Base-by-base conservation (phyloP, 352 stramenopile species). In the Nothophytophthora sp. region DNA sequence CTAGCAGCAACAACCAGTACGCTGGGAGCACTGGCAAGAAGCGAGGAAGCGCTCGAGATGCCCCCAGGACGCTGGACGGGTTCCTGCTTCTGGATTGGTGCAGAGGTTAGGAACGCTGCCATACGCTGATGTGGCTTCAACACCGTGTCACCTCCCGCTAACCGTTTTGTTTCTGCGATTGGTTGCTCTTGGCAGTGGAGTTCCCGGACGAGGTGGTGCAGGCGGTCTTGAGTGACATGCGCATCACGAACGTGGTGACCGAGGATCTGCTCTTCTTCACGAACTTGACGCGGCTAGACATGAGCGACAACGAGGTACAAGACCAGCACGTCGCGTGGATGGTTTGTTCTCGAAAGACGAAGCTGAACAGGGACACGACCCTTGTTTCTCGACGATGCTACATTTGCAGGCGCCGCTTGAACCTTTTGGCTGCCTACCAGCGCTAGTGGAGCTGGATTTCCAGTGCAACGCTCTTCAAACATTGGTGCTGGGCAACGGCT, bases 301-400 rank as follows among this genome's bases (percentile, higher is more conserved):
- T 93, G 67, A 91, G 82, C 51, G 82, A 93, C 64, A 93, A 93
- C 42, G 76, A 93, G 65, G 76, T 87, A n/a, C n/a, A n/a, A n/a
- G n/a, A n/a, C n/a, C n/a, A n/a, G n/a, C n/a, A n/a, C n/a, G n/a
- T 36, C 20, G 44, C 25, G 29, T 34, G 12, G 9, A 20, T 39
- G 20, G n/a, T 37, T 16, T 28, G 39, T 4, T 7, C 15, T 43
- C 9, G 3, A 4, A 37, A n/a, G 3, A 33, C 3, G 3, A 33
- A 11, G n/a, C 7, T 48, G 19, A 53, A n/a, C n/a, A n/a, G n/a
- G n/a, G n/a, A n/a, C n/a, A n/a, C n/a, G n/a, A n/a, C n/a, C 3
- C 7, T 7, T 28, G n/a, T 22, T 53, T 13, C 29, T 44, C 1
- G 15, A n/a, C 12, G 23, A 27, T 37, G 6, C 28, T 23, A 45